Percentiles rank a stretch among this genome's conserved stretches.
phyloP scores from a whole-genome alignment of 2,329 filamentous ascomycete genomes.

The Trichoderma arundinaceum region DNA sequence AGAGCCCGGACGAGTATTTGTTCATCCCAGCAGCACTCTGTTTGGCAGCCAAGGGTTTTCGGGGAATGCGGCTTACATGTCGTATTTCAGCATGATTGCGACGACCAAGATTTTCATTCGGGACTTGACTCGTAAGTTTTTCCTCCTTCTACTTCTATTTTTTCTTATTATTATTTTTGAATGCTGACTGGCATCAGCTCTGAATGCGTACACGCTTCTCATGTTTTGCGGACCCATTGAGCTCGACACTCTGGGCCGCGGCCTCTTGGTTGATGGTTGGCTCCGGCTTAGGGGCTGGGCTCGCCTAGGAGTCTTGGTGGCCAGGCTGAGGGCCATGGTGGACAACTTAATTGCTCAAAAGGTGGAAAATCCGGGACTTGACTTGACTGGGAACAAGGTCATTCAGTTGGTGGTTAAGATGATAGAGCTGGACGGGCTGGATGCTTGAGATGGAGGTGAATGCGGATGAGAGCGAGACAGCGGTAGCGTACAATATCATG shows the following conservation, averaged over 20 bases:
- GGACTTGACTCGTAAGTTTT: constrained; percentile 79
- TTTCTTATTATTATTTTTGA: neutral
- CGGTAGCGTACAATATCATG: too few relatives aligned
- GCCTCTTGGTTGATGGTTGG: constrained; percentile 92
- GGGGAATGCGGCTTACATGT: constrained; percentile 76
- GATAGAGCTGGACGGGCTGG: constrained; percentile 88
- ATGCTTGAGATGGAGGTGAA: constrained; percentile 54
- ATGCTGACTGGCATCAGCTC: constrained; percentile 57
- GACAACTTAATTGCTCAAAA: constrained; percentile 82
- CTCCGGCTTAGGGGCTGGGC: constrained; percentile 87
- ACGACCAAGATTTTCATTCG: constrained; percentile 92
- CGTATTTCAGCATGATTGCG: constrained; percentile 90
- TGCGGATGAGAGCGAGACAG: neutral
- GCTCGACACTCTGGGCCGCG: constrained; percentile 85
- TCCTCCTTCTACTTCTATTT: neutral
- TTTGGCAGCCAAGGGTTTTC: constrained; percentile 84
- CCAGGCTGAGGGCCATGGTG: constrained; percentile 80
- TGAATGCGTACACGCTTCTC: constrained; percentile 86
- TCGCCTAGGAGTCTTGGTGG: constrained; percentile 87
- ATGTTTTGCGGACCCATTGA: constrained; percentile 86
- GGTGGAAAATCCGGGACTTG: constrained; percentile 73
- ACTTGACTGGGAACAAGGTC: constrained; percentile 66
- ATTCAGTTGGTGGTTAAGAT: constrained; percentile 78
- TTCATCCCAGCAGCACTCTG: constrained; percentile 86
- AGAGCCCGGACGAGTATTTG: constrained; percentile 85